Evolutionary conservation across 2,329 filamentous ascomycete genomes (phyloP), one percentile per base, ranked within the genome.

Genomic region (Fusarium sp.): DNA sequence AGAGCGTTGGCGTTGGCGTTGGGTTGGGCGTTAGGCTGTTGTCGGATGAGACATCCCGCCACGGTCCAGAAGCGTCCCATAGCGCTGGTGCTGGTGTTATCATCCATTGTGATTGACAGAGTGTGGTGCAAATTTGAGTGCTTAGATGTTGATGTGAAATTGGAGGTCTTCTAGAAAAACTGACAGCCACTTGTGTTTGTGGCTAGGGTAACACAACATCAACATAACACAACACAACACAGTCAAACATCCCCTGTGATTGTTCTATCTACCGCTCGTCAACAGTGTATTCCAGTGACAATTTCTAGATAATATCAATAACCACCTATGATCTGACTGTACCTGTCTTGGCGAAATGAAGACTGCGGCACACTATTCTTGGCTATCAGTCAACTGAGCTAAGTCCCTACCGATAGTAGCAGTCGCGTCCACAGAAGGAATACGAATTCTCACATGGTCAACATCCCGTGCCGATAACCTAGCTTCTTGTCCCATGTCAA

Each of bases 41-140:
- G 50, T 35, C 24, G 48, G 63, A 56, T 67, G 65, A 72, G 69
- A 72, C 53, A 56, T 46, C 35, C 42, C 55, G 67, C 56, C 69
- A 71, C 42, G 46, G 43, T 64, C 63, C 68, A 65, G 57, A 68
- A 65, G 63, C 66, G 57, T 56, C 48, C 12, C 31, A 38, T 33
- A 33, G 55, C 52, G 57, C 41, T 55, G 43, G 33, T 16, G 28
- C 31, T 35, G 31, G 31, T 16, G 31, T 35, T 38, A n/a, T 56
- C 35, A 39, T 31, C 15, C 29, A 24, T 33, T 42, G 37, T 39
- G n/a, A 38, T 44, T 38, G 53, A 33, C 12, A 49, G 9, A 18
- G 29, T 37, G 29, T 35, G 39, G n/a, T 46, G 42, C 16, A 31
- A 31, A n/a, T 49, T 24, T 24, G 37, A 28, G 31, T 55, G 31